phyloP scores from a whole-genome alignment of 2,329 filamentous ascomycete genomes.

The Phyllosticta citribraziliensis region DNA sequence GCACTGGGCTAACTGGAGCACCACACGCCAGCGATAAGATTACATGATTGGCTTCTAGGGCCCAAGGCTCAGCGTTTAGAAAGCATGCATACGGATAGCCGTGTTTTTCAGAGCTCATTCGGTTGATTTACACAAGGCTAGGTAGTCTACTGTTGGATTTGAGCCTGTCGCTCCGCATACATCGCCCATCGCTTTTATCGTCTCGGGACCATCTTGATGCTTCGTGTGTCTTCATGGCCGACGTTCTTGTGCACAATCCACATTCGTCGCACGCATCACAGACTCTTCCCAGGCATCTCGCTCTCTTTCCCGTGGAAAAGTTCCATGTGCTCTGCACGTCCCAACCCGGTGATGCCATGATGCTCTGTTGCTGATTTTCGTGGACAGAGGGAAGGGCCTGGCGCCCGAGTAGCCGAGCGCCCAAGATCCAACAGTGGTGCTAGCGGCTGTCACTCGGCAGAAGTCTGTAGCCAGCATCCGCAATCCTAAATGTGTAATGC shows the following conservation, averaged over 20 bases:
- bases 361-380: background rate
- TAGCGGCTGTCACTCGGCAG: background rate
- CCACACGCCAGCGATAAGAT: constrained; percentile 9
- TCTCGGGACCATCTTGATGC: background rate
- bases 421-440: background rate
- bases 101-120: background rate
- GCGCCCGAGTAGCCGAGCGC: background rate
- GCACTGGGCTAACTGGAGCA: constrained; percentile 7
- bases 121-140: background rate
- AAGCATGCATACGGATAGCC: background rate
- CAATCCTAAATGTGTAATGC: background rate
- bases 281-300: background rate
- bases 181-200: background rate
- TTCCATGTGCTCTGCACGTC: background rate
- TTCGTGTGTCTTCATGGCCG: background rate
- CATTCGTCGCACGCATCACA: background rate
- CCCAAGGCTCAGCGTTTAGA: background rate
- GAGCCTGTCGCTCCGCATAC: background rate
- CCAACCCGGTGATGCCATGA: background rate
- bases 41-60: constrained; percentile 9
- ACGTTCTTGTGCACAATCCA: background rate
- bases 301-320: background rate
- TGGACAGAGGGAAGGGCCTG: background rate
- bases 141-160: background rate
- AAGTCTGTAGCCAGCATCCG: background rate